phyloP scores from a whole-genome alignment of 1,284 basidiomycete genomes.

The Veloboletus limbatus region DNA sequence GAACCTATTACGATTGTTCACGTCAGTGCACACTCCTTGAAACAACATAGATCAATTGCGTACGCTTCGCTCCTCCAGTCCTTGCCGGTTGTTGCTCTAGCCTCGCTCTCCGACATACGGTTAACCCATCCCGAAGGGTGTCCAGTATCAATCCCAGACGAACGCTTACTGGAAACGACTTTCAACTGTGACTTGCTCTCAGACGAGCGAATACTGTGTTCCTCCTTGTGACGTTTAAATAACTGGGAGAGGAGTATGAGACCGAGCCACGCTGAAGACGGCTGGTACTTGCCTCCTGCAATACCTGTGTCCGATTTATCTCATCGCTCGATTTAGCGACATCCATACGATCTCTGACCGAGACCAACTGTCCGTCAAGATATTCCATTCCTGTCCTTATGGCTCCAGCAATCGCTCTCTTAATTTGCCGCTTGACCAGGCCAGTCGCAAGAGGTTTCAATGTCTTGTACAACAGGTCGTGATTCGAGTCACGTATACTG shows the following conservation, averaged over 20 bases:
- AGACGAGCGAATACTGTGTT: conserved; percentile 40
- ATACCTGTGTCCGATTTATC: conserved; percentile 49
- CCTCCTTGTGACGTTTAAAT: conserved; percentile 59
- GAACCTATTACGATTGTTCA: conserved; percentile 12
- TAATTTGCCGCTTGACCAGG: conserved; percentile 88
- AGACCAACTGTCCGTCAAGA: conserved; percentile 83
- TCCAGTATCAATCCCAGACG: conserved; percentile 63
- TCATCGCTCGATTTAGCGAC: conserved; percentile 61
- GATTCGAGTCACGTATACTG: conserved; percentile 88
- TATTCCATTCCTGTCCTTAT: conserved; percentile 84
- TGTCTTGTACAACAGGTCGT: conserved; percentile 88
- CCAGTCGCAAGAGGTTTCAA: conserved; percentile 70
- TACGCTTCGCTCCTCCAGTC: conserved; percentile 73
- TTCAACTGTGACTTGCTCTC: conserved; percentile 66
- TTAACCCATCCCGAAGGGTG: conserved; percentile 73
- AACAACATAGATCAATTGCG: conserved; percentile 11
- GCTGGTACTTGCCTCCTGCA: conserved; percentile 57
- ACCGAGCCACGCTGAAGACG: background rate
- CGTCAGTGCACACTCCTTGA: background rate
- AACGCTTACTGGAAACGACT: conserved; percentile 60
- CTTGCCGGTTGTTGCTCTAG: conserved; percentile 45
- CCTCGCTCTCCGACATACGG: conserved; percentile 57
- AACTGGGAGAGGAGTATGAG: conserved; percentile 37
- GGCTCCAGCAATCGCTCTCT: conserved; percentile 77
- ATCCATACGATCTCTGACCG: conserved; percentile 72